Evolutionary conservation across 768 basidiomycete species (phyloP).

Genomic region (Tylopilus subfusipes): DNA sequence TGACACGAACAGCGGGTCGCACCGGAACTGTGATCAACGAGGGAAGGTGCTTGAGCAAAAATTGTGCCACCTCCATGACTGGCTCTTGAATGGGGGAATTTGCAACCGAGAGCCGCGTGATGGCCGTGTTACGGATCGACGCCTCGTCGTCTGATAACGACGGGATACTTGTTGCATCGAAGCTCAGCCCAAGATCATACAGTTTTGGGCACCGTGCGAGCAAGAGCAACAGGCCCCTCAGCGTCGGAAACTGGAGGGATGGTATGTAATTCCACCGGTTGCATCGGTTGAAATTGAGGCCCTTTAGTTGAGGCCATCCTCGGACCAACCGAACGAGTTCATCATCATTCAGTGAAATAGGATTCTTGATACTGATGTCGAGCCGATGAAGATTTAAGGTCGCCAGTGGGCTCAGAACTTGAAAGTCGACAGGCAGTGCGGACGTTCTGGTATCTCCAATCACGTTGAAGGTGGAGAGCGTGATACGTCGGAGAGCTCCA

Average conservation of each 20-base stretch:
- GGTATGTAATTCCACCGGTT: not conserved
- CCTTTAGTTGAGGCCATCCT: slow-evolving; percentile 3
- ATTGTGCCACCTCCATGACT: not conserved
- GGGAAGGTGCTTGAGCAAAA: slow-evolving; percentile 5
- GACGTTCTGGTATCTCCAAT: no score
- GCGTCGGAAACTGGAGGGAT: not conserved
- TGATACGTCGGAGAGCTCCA: slow-evolving; percentile 1
- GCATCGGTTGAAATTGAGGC: not conserved
- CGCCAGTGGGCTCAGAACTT: not conserved
- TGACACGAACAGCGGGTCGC: not conserved
- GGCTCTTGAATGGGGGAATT: no score
- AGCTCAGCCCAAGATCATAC: not conserved
- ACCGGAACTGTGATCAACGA: not conserved
- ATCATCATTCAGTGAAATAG: not conserved
- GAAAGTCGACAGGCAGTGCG: not conserved
- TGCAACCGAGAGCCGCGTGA: not conserved
- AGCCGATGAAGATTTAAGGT: not conserved
- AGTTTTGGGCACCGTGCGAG: slow-evolving; percentile 1
- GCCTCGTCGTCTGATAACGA: not conserved
- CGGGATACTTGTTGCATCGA: slow-evolving; percentile 5
- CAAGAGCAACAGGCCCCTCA: slow-evolving; percentile 3
- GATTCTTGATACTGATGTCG: not conserved
- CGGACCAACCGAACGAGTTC: not conserved
- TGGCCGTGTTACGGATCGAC: not conserved
- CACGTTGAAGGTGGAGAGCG: not conserved